A percentile compares a stretch with the other conserved stretches of the same genome.
phyloP scores from a whole-genome alignment of 108 stramenopile species.

The Nannochloropsis oceanica region DNA sequence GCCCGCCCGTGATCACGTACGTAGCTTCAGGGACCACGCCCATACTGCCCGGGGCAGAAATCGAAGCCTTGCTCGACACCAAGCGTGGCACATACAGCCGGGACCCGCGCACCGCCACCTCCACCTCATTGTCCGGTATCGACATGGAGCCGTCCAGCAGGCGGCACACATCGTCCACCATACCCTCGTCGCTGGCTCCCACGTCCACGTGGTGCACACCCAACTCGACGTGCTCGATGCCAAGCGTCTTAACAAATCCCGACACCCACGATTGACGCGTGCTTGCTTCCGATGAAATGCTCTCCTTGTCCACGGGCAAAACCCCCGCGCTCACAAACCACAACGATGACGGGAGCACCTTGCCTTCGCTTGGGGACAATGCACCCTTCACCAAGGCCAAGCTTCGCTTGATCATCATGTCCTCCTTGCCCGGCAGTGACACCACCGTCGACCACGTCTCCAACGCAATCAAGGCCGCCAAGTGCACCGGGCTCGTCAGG shows the following conservation, averaged over 20 bases:
- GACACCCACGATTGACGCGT: background rate
- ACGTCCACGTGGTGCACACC: background rate
- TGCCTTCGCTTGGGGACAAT: background rate
- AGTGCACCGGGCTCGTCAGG: background rate
- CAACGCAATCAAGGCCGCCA: background rate
- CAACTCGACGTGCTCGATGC: background rate
- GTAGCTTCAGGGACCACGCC: background rate
- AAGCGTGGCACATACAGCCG: background rate
- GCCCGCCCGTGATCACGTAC: slow-evolving; percentile 16
- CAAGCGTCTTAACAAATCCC: background rate
- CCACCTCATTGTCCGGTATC: background rate
- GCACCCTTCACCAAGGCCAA: background rate
- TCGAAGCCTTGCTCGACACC: background rate
- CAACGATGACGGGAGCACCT: background rate
- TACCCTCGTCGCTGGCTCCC: background rate
- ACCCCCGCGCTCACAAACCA: background rate
- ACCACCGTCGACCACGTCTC: background rate
- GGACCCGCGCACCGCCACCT: background rate
- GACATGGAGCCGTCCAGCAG: background rate
- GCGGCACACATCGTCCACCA: background rate
- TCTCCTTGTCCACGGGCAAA: background rate
- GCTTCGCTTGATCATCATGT: background rate
- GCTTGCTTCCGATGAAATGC: background rate
- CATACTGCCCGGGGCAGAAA: background rate
- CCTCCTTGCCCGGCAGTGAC: background rate